Evolutionary conservation across 2,329 filamentous ascomycete species (phyloP), one percentile per base, ranked within the genome.

Genomic region (Colletotrichum tanaceti): DNA sequence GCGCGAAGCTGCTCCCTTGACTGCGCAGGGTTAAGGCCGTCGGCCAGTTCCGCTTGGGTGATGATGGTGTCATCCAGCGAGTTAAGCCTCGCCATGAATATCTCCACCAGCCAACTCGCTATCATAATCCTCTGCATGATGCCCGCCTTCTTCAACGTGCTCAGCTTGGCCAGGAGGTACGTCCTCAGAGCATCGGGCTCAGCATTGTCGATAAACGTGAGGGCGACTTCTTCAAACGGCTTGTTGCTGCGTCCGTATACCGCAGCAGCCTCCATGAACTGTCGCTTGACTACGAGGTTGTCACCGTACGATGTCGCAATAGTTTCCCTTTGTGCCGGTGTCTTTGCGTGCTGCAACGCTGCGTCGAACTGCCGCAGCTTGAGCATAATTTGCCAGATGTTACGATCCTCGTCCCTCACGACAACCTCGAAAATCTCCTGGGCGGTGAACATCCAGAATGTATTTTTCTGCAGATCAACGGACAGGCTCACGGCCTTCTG

Each of bases 31-130:
- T 90, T 93, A 47, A 90, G 83, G 41, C 87, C 89, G 71, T 94
- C 93, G 0, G 89, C 87, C 24, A 95, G 81, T 77, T 97, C 94
- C 0, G 93, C 93, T 74, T 93, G 92, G 0, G 94, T 97, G 46
- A 94, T 91, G 71, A 98, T 95, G 3, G 92, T 94, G 79, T 99
- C 96, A 75, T 99, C 96, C 4, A 99, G 85, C 3, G 92, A 91
- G 77, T 99, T 98, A 49, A 99, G 86, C 79, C 97, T 98, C 5
- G 94, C 93, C 94, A 99, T 99, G 79, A 95, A 99, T 2, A 98
- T 87, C 79, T 99, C 96, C 11, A 98, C 86, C 50, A 99, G 86
- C 96, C 96, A 99, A 72, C 91, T 94, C 2, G 95, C 93, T 72
- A 98, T 90, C 93, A 99, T 97, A 72, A 93, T 91, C 67, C 95